A percentile compares a stretch with the other conserved stretches of the same genome.
These are phyloP conservation scores for Omphalea diandra DNA, from an alignment of 441 rosid genomes.

Conservation along the genomic window DNA sequence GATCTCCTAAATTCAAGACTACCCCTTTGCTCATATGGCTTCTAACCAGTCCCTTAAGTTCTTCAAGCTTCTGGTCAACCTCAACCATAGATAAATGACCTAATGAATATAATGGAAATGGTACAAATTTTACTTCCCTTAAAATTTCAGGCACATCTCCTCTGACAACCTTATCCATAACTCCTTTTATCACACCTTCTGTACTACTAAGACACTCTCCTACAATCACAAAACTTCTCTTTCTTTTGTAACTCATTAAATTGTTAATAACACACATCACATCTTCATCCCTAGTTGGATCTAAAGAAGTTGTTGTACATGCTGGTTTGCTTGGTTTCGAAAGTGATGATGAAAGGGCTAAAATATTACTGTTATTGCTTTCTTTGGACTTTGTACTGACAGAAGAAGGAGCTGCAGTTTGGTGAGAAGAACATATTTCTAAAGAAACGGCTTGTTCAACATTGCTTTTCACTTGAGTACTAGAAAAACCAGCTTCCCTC, in stretches of 20 bases:
- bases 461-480: constrained; percentile 60
- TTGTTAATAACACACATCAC: constrained; percentile 41
- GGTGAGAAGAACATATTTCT: constrained; percentile 46
- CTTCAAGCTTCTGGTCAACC: constrained; percentile 50
- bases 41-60: constrained; percentile 42
- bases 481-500: constrained; percentile 84
- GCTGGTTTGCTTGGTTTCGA: constrained; percentile 16
- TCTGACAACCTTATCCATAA: constrained; percentile 43
- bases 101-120: constrained; percentile 41
- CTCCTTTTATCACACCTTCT: constrained; percentile 50
- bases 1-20: constrained; percentile 62
- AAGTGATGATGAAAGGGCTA: constrained; percentile 18
- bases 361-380: constrained; percentile 15
- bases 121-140: constrained; percentile 49
- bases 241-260: constrained; percentile 39
- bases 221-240: constrained; percentile 46
- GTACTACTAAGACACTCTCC: constrained; percentile 44
- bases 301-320: constrained; percentile 19
- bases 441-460: constrained; percentile 60
- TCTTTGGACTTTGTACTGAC: constrained; percentile 46
- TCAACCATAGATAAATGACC: constrained; percentile 44
- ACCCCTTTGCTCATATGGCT: constrained; percentile 43
- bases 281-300: constrained; percentile 42
- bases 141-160: constrained; percentile 59
- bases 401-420: constrained; percentile 23